Percentiles rank a stretch among this genome's conserved stretches.
Conservation (phyloP, 2,329 filamentous ascomycete species). For the Emmonsiellopsis sp. region DNA sequence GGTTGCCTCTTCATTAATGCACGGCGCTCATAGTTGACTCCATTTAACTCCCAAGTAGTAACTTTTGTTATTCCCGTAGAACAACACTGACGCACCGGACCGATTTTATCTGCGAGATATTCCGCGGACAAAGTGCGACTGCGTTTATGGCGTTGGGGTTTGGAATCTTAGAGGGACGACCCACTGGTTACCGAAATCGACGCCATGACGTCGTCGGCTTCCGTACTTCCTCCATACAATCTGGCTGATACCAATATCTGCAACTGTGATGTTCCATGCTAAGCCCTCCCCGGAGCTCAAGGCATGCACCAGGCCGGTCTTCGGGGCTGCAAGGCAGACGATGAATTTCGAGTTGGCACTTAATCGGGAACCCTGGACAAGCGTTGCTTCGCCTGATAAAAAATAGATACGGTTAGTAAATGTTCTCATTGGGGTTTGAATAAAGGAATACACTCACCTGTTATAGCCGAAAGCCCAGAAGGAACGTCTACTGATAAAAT, state of each 20-base stretch:
- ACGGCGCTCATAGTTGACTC: neutral
- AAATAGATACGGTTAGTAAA: neutral
- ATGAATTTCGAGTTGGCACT: slow-evolving; percentile 76
- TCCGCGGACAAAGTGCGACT: neutral
- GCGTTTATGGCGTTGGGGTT: slow-evolving; percentile 15
- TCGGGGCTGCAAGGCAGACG: slow-evolving; percentile 76
- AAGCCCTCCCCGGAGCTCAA: slow-evolving; percentile 51
- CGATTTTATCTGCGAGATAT: neutral
- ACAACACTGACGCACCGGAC: neutral
- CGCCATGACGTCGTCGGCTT: slow-evolving; percentile 68
- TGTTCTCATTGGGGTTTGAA: too few relatives aligned
- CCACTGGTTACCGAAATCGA: slow-evolving; percentile 85
- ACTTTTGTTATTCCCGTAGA: neutral
- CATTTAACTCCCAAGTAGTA: neutral
- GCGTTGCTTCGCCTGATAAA: slow-evolving; percentile 39
- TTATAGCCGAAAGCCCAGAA: slow-evolving; percentile 73
- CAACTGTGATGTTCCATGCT: slow-evolving; percentile 69
- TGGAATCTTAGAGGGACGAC: slow-evolving; percentile 57
- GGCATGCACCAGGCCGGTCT: slow-evolving; percentile 71
- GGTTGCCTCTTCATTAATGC: neutral
- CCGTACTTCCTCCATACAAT: slow-evolving; percentile 79
- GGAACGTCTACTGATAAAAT: slow-evolving; percentile 86
- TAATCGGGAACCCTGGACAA: slow-evolving; percentile 64
- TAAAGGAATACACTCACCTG: slow-evolving; percentile 51
- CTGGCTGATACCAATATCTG: slow-evolving; percentile 75